Conservation (phyloP, 352 stramenopile genomes). For the Pythium chondricola region DNA sequence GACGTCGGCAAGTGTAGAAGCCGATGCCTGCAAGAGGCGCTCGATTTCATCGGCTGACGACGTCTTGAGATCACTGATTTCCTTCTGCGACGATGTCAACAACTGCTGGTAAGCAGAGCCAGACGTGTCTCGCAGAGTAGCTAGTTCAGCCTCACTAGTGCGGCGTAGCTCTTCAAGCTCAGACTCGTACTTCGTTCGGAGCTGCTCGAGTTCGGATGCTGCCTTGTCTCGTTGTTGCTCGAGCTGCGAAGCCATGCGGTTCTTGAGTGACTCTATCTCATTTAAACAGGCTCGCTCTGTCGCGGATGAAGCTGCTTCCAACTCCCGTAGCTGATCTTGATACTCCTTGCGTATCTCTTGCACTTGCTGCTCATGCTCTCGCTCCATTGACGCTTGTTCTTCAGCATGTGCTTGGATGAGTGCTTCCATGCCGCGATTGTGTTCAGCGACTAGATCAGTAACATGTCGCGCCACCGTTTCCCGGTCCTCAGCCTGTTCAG, state of each 20-base stretch:
- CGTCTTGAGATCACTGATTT: constrained; percentile 21
- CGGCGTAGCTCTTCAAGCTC: constrained; percentile 3
- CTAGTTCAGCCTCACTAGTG: neutral
- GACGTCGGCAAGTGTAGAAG: constrained; percentile 15
- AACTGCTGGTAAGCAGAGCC: constrained; percentile 17
- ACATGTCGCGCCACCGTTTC: constrained; percentile 38
- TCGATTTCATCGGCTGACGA: constrained; percentile 23
- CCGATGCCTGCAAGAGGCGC: constrained; percentile 3
- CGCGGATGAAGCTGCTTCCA: constrained; percentile 25
- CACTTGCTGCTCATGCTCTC: constrained; percentile 22
- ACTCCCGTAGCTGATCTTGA: constrained; percentile 16
- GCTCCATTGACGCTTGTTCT: constrained; percentile 24
- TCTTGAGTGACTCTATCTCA: constrained; percentile 32
- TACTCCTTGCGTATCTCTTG: constrained; percentile 22
- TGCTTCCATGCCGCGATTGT: constrained; percentile 36
- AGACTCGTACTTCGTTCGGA: constrained; percentile 7
- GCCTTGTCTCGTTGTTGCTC: constrained; percentile 5
- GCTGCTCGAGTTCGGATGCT: constrained; percentile 8
- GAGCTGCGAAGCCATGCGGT: constrained; percentile 10
- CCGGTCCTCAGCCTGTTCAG: constrained; percentile 30
- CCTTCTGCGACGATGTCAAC: constrained; percentile 13
- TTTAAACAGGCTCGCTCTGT: constrained; percentile 28
- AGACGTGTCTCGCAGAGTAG: neutral
- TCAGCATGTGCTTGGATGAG: constrained; percentile 29
- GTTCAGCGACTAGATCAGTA: constrained; percentile 30